phyloP scores from a whole-genome alignment of 257 asterid species.

The Primulina tabacum region DNA sequence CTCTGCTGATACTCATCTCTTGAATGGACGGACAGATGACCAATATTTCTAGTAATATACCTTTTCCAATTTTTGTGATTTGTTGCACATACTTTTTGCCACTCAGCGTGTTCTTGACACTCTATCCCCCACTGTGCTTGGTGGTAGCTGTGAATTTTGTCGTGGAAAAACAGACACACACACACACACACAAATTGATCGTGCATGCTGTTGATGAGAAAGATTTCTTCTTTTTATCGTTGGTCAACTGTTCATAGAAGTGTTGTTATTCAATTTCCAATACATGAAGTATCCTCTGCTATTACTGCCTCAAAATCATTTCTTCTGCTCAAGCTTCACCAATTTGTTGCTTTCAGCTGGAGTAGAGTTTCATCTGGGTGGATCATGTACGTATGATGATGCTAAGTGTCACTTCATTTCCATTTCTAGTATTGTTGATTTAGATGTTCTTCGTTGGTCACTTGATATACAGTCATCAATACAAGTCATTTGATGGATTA shows the following conservation, averaged over 20 bases:
- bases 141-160: conserved; percentile 99
- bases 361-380: neutral
- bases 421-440: too few species aligned
- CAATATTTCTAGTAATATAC: neutral
- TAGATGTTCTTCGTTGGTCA: too few species aligned
- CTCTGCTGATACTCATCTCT: conserved; percentile 93
- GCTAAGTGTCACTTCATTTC: neutral
- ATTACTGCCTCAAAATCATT: neutral
- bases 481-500: too few species aligned
- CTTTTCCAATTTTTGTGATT: neutral
- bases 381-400: neutral
- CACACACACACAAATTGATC: too few species aligned
- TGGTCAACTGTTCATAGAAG: neutral
- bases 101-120: conserved; percentile 99
- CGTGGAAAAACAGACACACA: too few species aligned
- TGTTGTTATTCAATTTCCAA: neutral
- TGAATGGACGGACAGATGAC: conserved; percentile 84
- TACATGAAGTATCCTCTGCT: neutral
- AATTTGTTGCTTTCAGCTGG: neutral
- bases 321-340: neutral
- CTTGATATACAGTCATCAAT: too few species aligned
- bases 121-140: conserved; percentile 95
- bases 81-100: conserved; percentile 20
- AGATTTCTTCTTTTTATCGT: too few species aligned
- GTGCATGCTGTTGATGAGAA: too few species aligned